Percentiles rank a stretch among this genome's conserved stretches.
Evolutionary conservation across 2,329 filamentous ascomycete species (phyloP).

Genomic region (Hypoxylon sp.): DNA sequence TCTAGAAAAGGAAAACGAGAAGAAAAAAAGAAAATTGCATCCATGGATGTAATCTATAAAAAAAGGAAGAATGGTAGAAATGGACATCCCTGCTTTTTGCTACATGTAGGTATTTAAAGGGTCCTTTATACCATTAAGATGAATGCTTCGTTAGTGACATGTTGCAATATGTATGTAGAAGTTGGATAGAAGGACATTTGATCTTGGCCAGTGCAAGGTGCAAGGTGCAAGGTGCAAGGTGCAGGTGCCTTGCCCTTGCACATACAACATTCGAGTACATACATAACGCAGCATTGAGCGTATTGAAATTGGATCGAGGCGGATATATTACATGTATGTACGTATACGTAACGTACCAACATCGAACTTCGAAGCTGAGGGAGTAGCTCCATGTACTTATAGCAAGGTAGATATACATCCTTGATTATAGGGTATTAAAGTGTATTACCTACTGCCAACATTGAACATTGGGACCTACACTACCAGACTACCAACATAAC

Average conservation of each 20-base stretch:
- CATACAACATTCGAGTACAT: no score
- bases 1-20: constrained; percentile 4
- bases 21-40: constrained; percentile 2
- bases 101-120: constrained; percentile 1
- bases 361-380: not conserved
- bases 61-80: constrained; percentile 22
- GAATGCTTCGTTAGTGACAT: constrained; percentile 16
- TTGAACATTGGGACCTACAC: not conserved
- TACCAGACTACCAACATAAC: constrained; percentile 11
- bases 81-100: constrained; percentile 15
- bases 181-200: constrained; percentile 1
- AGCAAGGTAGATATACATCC: constrained; percentile 35
- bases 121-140: constrained; percentile 13
- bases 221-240: no score
- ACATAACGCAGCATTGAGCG: no score
- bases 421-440: constrained; percentile 23
- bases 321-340: constrained; percentile 1
- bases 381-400: constrained; percentile 22
- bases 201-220: no score
- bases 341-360: constrained; percentile 1
- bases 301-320: not conserved
- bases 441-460: constrained; percentile 9
- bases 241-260: no score
- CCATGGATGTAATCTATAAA: constrained; percentile 9
- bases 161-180: constrained; percentile 8